phyloP scores from a whole-genome alignment of 257 asterid species.

The Datura wrightii region DNA sequence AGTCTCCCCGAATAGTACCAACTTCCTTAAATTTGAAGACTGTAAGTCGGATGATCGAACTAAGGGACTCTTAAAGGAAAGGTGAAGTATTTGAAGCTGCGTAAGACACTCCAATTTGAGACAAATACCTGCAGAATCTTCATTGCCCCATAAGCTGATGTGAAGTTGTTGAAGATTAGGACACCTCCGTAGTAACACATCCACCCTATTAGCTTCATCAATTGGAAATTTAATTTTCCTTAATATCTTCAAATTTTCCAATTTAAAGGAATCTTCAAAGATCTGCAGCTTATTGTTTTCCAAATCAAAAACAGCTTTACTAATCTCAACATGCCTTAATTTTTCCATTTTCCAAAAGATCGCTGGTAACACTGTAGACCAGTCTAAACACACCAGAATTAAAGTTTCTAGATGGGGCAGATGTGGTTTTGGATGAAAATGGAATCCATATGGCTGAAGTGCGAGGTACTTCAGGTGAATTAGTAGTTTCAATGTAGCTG shows the following conservation, averaged over 20 bases:
- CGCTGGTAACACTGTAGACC: not conserved
- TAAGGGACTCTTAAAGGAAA: no score
- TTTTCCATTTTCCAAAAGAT: not conserved
- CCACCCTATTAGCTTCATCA: no score
- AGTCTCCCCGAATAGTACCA: not conserved
- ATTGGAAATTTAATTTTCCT: not conserved
- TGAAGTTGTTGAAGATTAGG: no score
- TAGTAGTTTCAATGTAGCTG: not conserved
- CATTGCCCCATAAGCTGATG: no score
- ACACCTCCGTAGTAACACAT: no score
- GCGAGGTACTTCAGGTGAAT: not conserved
- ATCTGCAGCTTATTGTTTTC: not conserved
- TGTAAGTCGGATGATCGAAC: not conserved
- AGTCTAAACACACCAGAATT: not conserved
- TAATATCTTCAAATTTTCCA: slow-evolving; percentile 3
- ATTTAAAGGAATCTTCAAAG: not conserved
- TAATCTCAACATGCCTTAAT: not conserved
- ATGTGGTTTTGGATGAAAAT: not conserved
- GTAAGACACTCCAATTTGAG: no score
- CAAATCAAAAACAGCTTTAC: not conserved
- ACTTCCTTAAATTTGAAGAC: not conserved
- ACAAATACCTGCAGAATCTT: no score
- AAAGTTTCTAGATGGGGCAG: not conserved
- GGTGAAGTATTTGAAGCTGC: no score
- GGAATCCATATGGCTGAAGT: not conserved